Percentiles rank a stretch among this genome's conserved stretches.
phyloP scores from a whole-genome alignment of 2,329 filamentous ascomycete species.

The Hymenoscyphus linearis region DNA sequence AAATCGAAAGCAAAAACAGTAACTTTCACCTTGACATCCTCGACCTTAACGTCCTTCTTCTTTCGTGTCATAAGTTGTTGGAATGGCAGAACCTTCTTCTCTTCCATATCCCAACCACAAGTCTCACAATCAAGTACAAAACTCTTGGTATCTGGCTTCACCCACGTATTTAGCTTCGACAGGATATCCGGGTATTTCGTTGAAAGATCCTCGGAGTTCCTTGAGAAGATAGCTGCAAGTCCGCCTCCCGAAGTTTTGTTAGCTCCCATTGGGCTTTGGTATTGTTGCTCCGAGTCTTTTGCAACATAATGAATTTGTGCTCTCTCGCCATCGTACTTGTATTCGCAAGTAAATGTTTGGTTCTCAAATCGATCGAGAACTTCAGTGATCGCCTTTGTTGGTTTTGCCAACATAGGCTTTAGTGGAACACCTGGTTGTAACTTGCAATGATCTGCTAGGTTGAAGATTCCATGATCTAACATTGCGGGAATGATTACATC shows the following conservation, averaged over 20 bases:
- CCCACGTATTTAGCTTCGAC: slow-evolving; percentile 79
- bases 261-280: slow-evolving; percentile 54
- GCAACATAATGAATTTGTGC: slow-evolving; percentile 98
- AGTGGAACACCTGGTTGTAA: slow-evolving; percentile 88
- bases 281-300: slow-evolving; percentile 67
- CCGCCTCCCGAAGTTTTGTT: slow-evolving; percentile 55
- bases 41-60: slow-evolving; percentile 91
- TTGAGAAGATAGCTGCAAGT: slow-evolving; percentile 88
- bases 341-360: slow-evolving; percentile 95
- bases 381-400: slow-evolving; percentile 96
- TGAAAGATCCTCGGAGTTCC: slow-evolving; percentile 93
- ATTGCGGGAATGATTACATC: slow-evolving; percentile 91
- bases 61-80: slow-evolving; percentile 98
- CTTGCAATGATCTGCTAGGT: slow-evolving; percentile 79
- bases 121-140: slow-evolving; percentile 99
- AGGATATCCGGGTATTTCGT: slow-evolving; percentile 98
- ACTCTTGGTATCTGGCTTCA: slow-evolving; percentile 83
- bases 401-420: slow-evolving; percentile 98
- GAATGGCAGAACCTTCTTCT: slow-evolving; percentile 95
- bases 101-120: slow-evolving; percentile 89
- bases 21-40: slow-evolving; percentile 94
- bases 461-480: slow-evolving; percentile 77
- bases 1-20: slow-evolving; percentile 97
- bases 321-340: slow-evolving; percentile 96
- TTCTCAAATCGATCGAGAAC: slow-evolving; percentile 94